Evolutionary conservation across 345 rosid species (phyloP).

Genomic region (Gossypium stocksii): DNA sequence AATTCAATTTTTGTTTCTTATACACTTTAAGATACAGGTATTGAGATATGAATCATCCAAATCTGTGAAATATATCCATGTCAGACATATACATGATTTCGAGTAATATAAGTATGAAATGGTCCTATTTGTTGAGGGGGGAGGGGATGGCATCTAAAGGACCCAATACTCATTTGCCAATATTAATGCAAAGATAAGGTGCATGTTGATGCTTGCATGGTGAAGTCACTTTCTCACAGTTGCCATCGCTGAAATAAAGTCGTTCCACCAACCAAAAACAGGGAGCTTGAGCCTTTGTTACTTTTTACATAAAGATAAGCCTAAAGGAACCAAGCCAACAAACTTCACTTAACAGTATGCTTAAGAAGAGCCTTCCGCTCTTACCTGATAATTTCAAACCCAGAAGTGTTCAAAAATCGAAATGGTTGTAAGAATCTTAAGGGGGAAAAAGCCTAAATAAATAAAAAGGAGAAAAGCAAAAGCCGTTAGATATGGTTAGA

Average conservation of each 20-base stretch:
- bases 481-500: slow-evolving; percentile 7
- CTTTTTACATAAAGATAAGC: neutral
- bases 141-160: neutral
- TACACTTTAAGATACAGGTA: too few relatives aligned
- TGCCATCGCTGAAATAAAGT: neutral
- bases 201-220: slow-evolving; percentile 19
- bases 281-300: neutral
- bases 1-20: too few relatives aligned
- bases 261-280: neutral
- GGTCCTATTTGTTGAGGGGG: slow-evolving; percentile 25
- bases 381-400: neutral
- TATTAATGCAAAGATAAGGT: neutral
- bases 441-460: neutral
- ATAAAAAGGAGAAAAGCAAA: neutral
- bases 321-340: neutral
- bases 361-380: neutral
- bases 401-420: neutral
- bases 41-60: too few relatives aligned
- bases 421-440: neutral
- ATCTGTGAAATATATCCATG: too few relatives aligned
- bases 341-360: neutral
- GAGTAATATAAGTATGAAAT: slow-evolving; percentile 3
- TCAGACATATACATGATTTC: neutral
- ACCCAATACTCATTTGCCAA: neutral
- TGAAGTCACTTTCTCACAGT: slow-evolving; percentile 29